Evolutionary conservation across 257 asterid species (phyloP).

Genomic region (Penstemon eatonii): DNA sequence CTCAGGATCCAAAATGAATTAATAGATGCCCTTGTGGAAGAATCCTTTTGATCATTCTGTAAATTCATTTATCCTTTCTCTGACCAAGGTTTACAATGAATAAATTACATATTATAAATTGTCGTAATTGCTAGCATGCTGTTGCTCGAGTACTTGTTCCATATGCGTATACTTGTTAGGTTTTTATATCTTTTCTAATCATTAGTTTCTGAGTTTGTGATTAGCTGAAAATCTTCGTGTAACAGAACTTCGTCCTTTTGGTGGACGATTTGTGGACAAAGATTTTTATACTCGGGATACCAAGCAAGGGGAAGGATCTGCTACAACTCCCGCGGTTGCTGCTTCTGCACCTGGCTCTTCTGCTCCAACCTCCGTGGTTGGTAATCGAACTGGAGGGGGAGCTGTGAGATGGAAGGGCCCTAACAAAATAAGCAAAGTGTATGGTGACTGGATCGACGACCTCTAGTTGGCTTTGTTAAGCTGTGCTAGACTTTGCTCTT

Average conservation of each 20-base stretch:
- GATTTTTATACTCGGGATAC: slow-evolving; percentile 35
- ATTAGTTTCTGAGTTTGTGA: background rate
- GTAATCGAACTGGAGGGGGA: slow-evolving; percentile 40
- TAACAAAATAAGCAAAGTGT: slow-evolving; percentile 48
- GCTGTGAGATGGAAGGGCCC: slow-evolving; percentile 55
- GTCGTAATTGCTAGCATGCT: too few species aligned
- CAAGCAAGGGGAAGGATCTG: slow-evolving; percentile 26
- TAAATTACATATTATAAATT: too few species aligned
- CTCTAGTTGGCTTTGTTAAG: slow-evolving; percentile 25
- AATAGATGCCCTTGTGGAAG: background rate
- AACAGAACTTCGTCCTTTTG: slow-evolving; percentile 43
- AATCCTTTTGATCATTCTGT: background rate
- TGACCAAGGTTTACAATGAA: background rate
- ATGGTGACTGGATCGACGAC: slow-evolving; percentile 63
- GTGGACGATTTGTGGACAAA: slow-evolving; percentile 31
- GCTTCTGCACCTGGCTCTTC: slow-evolving; percentile 8
- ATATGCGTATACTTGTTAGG: background rate
- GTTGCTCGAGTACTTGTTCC: too few species aligned
- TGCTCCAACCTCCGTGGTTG: slow-evolving; percentile 32
- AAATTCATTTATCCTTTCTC: background rate
- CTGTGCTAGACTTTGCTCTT: background rate
- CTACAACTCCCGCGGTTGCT: slow-evolving; percentile 17
- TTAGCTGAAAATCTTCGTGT: background rate
- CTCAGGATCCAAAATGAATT: background rate
- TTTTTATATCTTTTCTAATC: background rate